Conservation (phyloP, 805 yeast genomes). For the Monosporozyma aerobia region DNA sequence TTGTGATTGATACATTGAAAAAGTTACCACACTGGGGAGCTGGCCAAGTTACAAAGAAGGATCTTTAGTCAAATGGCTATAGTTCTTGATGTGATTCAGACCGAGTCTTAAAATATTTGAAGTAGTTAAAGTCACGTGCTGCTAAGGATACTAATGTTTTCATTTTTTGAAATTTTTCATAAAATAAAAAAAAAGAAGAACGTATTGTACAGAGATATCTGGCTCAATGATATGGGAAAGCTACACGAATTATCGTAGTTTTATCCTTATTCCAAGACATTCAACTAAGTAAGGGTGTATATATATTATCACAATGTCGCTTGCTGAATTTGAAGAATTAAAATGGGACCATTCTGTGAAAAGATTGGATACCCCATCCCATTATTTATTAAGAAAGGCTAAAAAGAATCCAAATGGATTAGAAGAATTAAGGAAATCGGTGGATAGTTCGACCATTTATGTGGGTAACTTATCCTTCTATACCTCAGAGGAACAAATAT, state of each 20-base stretch:
- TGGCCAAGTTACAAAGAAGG: too few relatives aligned
- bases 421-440: constrained; percentile 56
- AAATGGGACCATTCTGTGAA: constrained; percentile 55
- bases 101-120: too few relatives aligned
- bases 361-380: constrained; percentile 64
- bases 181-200: too few relatives aligned
- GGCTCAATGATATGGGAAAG: too few relatives aligned
- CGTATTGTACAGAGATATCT: background rate
- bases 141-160: too few relatives aligned
- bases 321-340: constrained; percentile 44
- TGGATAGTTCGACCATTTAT: constrained; percentile 67
- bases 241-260: too few relatives aligned
- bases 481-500: constrained; percentile 91
- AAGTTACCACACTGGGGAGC: too few relatives aligned
- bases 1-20: too few relatives aligned
- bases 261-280: background rate
- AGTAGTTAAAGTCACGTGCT: background rate
- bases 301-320: constrained; percentile 23
- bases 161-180: too few relatives aligned
- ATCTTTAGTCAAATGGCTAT: too few relatives aligned
- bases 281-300: background rate
- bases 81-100: too few relatives aligned
- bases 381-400: constrained; percentile 60
- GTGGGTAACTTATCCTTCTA: constrained; percentile 85
- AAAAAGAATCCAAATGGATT: constrained; percentile 41